Percentiles rank a stretch among this genome's conserved stretches.
Conservation (phyloP, 2,329 filamentous ascomycete genomes). For the Hypoxylon rubiginosum region DNA sequence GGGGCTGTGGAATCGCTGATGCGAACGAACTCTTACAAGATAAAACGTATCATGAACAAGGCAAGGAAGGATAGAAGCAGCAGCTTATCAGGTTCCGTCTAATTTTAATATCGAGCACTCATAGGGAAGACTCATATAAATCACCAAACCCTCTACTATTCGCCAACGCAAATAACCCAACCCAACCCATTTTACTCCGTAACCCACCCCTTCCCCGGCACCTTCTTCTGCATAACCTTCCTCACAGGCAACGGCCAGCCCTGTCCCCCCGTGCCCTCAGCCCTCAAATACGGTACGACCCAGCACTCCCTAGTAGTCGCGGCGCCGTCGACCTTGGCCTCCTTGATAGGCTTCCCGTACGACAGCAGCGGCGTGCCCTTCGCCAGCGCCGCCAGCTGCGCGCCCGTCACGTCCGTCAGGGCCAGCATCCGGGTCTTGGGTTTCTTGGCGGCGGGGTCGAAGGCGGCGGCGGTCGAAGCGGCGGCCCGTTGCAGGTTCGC, state of each 20-base stretch:
- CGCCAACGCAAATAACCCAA: neutral
- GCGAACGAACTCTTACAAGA: no score
- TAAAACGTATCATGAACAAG: no score
- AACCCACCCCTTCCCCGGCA: slow-evolving; percentile 80
- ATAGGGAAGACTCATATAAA: neutral
- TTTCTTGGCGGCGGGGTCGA: slow-evolving; percentile 60
- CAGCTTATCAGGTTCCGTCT: neutral
- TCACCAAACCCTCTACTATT: neutral
- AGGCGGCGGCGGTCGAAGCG: slow-evolving; percentile 61
- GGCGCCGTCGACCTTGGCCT: slow-evolving; percentile 65
- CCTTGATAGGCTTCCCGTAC: slow-evolving; percentile 93
- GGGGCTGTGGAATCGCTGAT: no score
- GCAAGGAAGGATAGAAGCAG: neutral
- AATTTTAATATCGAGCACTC: neutral
- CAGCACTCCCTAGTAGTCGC: slow-evolving; percentile 77
- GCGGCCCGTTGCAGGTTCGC: slow-evolving; percentile 81
- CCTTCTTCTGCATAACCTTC: slow-evolving; percentile 85
- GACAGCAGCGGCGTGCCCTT: slow-evolving; percentile 86
- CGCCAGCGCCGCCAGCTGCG: slow-evolving; percentile 82
- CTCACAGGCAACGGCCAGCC: slow-evolving; percentile 90
- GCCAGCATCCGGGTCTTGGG: slow-evolving; percentile 89
- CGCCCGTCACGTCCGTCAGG: slow-evolving; percentile 81
- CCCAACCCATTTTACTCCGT: slow-evolving; percentile 64
- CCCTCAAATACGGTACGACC: slow-evolving; percentile 82
- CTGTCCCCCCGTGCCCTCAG: slow-evolving; percentile 74